Evolutionary conservation across 441 rosid species (phyloP).

Genomic region (Monsonia emarginata): DNA sequence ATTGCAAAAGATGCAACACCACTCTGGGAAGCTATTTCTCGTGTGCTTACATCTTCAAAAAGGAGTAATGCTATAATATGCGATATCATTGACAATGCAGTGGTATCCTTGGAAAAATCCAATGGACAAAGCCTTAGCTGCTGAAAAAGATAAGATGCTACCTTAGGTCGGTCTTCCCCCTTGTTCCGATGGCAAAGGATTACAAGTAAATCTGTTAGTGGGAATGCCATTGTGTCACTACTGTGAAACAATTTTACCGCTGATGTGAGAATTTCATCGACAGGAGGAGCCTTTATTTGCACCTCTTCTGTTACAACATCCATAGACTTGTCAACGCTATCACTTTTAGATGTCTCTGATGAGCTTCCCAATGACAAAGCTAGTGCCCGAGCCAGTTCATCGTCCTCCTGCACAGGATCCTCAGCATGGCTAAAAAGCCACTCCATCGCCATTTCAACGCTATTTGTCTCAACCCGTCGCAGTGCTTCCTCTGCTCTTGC

Average conservation of each 20-base stretch:
- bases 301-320: conserved; percentile 52
- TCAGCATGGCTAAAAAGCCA: conserved; percentile 83
- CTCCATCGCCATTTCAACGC: conserved; percentile 98
- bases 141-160: conserved; percentile 66
- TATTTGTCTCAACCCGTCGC: conserved; percentile 84
- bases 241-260: conserved; percentile 68
- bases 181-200: conserved; percentile 79
- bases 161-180: conserved; percentile 66
- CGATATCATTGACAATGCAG: conserved; percentile 67
- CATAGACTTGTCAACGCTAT: conserved; percentile 52
- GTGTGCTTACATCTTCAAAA: conserved; percentile 64
- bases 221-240: conserved; percentile 65
- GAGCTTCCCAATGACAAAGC: conserved; percentile 90
- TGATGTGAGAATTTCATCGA: conserved; percentile 77
- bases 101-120: conserved; percentile 63
- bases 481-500: conserved; percentile 93
- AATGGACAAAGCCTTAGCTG: conserved; percentile 66
- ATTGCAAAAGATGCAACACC: conserved; percentile 55
- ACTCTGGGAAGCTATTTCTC: conserved; percentile 73
- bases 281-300: conserved; percentile 45
- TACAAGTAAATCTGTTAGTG: conserved; percentile 77
- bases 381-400: conserved; percentile 93
- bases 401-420: conserved; percentile 95
- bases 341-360: conserved; percentile 70
- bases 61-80: conserved; percentile 77